phyloP scores from a whole-genome alignment of 305 asterid species.

The Solanum chacoense region DNA sequence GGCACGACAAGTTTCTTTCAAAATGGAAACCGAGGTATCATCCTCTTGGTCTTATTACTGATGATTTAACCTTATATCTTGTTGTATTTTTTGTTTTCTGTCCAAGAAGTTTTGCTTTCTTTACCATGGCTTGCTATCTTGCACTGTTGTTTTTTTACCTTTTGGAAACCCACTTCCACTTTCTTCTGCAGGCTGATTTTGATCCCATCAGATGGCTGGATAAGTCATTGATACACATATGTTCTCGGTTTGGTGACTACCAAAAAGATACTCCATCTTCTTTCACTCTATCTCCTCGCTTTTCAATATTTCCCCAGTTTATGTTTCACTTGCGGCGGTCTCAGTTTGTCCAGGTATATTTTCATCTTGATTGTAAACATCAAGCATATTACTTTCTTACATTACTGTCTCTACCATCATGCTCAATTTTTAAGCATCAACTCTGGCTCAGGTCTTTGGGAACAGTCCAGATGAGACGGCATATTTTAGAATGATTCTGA shows the following conservation, averaged over 20 bases:
- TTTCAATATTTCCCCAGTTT: constrained; percentile 96
- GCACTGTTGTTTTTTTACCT: constrained; percentile 9
- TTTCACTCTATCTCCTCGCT: constrained; percentile 73
- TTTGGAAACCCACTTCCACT: constrained; percentile 1
- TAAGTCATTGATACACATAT: constrained; percentile 88
- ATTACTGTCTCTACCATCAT: not conserved
- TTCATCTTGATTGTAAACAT: constrained; percentile 1
- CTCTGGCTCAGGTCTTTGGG: constrained; percentile 65
- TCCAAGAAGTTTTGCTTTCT: not conserved
- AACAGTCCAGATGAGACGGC: constrained; percentile 99
- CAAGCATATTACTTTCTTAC: not conserved
- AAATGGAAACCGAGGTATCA: constrained; percentile 94
- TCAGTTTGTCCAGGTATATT: constrained; percentile 84
- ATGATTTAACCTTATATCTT: not conserved
- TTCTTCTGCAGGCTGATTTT: constrained; percentile 77
- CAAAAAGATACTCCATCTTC: constrained; percentile 94
- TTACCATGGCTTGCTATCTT: constrained; percentile 1
- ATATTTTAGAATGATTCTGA: constrained; percentile 80
- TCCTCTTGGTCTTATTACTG: not conserved
- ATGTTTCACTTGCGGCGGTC: constrained; percentile 89
- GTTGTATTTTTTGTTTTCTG: not conserved
- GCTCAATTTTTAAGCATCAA: not conserved
- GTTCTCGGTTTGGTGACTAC: constrained; percentile 91
- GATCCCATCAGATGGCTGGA: constrained; percentile 99
- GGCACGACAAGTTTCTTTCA: constrained; percentile 94